Base-by-base conservation (phyloP, 2,329 filamentous ascomycete genomes). In the Albifimbria verrucaria region DNA sequence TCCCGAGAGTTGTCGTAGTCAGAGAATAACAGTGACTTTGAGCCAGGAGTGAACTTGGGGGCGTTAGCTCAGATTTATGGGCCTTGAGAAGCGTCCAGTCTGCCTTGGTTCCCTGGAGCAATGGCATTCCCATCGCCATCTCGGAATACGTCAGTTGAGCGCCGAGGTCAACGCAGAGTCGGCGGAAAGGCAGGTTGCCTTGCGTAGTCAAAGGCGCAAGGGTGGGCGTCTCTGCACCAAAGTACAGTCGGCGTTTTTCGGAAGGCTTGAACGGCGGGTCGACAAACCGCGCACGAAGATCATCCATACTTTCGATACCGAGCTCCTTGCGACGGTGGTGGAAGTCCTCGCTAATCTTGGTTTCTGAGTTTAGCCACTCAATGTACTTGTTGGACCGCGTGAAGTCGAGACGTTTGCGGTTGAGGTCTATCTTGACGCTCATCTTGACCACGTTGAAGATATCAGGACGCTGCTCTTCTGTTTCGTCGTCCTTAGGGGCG, bases 1-100 rank as follows among this genome's bases (percentile, higher is more conserved):
- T 97, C 93, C 54, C 83, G 87, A 21, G 85, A 76, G 68, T 94
- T 88, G 68, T 96, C 87, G 69, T 97, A 97, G 54, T 82, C 85
- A 59, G 86, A 76, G 25, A 94, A 85, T 41, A 92, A 65, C 6
- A 67, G 61, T 44, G 61, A 72, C 32, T 39, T 39, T 39, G 32
- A 39, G 56, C 73, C 75, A 2, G 80, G 76, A 1, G 76, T 79
- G 64, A 90, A 86, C 32, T 80, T 82, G 18, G 93, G 93, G 91
- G 83, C 21, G 75, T 71, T 18, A 88, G 77, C 71, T 99, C 94
- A 7, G 87, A 89, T 67, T 92, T 86, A 67, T 99, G 94, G 3
- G 90, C 90, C 71, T 94, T 95, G 79, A 97, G 84, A 52, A 99
- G 77, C 20, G 94, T 92, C 94, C 94, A 99, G 74, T 99, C 94